A percentile compares a stretch with the other conserved stretches of the same genome.
Evolutionary conservation across 2,329 filamentous ascomycete species (phyloP).

Genomic region (Monosporascus sp.): DNA sequence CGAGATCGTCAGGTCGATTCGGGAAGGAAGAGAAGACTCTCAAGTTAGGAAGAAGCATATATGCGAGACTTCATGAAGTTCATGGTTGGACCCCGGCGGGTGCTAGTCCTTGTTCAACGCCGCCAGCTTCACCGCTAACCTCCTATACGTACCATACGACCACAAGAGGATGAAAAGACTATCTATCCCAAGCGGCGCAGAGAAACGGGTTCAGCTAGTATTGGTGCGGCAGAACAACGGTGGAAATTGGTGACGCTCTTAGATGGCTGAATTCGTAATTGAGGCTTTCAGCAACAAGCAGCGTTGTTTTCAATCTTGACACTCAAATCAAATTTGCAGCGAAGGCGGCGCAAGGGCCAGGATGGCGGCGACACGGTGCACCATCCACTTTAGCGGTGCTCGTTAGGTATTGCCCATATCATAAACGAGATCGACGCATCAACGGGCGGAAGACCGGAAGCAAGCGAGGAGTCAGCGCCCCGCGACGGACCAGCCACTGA

Average conservation of each 20-base stretch:
- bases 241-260: no score
- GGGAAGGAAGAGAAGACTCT: background rate
- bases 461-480: background rate
- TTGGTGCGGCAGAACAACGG: no score
- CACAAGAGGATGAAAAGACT: background rate
- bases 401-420: no score
- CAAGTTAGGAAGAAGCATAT: background rate
- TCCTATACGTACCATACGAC: background rate
- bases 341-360: no score
- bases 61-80: background rate
- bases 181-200: no score
- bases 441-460: background rate
- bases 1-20: background rate
- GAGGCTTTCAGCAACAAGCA: no score
- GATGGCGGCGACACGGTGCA: background rate
- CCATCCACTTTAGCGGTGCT: background rate
- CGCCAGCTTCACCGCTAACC: background rate
- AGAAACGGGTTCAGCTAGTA: no score
- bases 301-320: no score
- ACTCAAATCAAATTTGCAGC: background rate
- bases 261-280: no score
- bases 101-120: background rate
- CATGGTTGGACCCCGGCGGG: background rate
- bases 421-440: background rate
- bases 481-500: background rate